Evolutionary conservation across 2,329 filamentous ascomycete genomes (phyloP).

Genomic region (Verticillium nonalfalfae): DNA sequence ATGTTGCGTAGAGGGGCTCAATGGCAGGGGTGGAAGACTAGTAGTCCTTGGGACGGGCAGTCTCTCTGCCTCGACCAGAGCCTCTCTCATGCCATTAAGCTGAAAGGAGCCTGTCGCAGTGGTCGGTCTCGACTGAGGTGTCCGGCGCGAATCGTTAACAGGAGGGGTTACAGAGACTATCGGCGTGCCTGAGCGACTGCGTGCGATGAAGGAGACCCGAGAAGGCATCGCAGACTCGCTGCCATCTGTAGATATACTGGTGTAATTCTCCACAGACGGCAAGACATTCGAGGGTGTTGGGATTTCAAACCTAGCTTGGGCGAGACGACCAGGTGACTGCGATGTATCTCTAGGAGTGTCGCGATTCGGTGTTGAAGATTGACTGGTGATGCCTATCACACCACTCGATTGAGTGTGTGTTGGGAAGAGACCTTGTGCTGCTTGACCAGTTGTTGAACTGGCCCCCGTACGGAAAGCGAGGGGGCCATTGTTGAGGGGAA

Average conservation of each 20-base stretch:
- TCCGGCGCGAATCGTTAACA: background rate
- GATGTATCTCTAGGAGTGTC: too few relatives aligned
- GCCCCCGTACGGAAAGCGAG: background rate
- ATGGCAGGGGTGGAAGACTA: background rate
- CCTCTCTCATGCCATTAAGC: background rate
- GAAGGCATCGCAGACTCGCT: background rate
- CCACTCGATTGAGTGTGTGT: too few relatives aligned
- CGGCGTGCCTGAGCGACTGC: background rate
- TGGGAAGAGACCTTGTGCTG: too few relatives aligned
- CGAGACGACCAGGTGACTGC: too few relatives aligned
- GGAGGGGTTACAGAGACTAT: background rate
- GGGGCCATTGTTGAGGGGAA: background rate
- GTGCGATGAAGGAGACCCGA: background rate
- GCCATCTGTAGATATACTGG: too few relatives aligned
- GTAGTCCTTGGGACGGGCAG: background rate
- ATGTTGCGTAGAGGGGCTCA: background rate
- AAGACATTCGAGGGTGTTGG: too few relatives aligned
- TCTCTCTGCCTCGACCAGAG: background rate
- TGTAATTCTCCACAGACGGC: too few relatives aligned
- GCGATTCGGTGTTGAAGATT: too few relatives aligned
- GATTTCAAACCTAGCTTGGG: too few relatives aligned
- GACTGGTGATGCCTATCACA: too few relatives aligned
- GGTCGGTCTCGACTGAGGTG: background rate
- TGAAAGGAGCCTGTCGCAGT: background rate
- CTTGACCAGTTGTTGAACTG: too few relatives aligned